These are phyloP conservation scores for Andrographis paniculata DNA, from an alignment of 305 asterid species.

Conservation along the genomic window DNA sequence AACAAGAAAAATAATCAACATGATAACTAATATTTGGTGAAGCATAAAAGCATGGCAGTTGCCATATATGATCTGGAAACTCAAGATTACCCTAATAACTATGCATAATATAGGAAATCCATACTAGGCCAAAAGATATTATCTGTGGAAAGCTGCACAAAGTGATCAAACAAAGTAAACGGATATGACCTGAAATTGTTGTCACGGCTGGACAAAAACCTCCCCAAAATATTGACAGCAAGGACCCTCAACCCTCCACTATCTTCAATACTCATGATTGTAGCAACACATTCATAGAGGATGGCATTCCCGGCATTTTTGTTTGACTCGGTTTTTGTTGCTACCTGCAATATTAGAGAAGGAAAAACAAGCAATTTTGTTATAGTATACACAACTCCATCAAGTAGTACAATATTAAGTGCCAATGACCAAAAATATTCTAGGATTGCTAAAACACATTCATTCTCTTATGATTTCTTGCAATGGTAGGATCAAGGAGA, in stretches of 20 bases:
- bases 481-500: too few relatives aligned
- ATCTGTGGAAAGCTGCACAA: conserved; percentile 8
- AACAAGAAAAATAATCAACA: too few relatives aligned
- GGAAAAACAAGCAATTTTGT: not conserved
- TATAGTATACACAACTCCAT: not conserved
- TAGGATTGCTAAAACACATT: not conserved
- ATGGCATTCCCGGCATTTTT: conserved; percentile 97
- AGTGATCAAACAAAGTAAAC: conserved; percentile 19
- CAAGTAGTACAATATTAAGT: not conserved
- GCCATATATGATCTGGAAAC: not conserved
- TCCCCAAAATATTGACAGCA: conserved; percentile 93
- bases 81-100: not conserved
- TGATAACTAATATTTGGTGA: not conserved
- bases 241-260: conserved; percentile 94
- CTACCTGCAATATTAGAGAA: conserved; percentile 56
- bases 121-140: conserved; percentile 11
- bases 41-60: not conserved
- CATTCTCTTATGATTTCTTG: too few relatives aligned
- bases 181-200: conserved; percentile 80
- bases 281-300: conserved; percentile 90
- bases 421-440: not conserved
- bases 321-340: conserved; percentile 93
- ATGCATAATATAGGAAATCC: conserved; percentile 5
- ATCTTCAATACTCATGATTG: conserved; percentile 89
- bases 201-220: conserved; percentile 96